A percentile compares a stretch with the other conserved stretches of the same genome.
These are phyloP conservation scores for Dothistroma septosporum DNA, from an alignment of 2,329 filamentous ascomycete genomes.

Conservation along the genomic window DNA sequence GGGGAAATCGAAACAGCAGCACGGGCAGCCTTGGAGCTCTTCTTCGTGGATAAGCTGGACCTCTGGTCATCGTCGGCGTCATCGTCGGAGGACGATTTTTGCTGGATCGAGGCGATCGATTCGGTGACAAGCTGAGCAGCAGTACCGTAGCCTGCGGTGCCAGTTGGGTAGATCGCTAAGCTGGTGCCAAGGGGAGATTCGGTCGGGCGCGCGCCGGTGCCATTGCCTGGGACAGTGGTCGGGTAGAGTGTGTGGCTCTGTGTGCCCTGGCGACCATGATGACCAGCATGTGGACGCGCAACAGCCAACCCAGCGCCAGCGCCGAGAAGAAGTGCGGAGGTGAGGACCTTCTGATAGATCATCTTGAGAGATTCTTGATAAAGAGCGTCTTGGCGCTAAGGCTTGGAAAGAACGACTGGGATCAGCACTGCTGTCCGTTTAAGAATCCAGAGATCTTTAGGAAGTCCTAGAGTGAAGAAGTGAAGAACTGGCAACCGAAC, in stretches of 20 bases:
- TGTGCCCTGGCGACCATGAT: slow-evolving; percentile 4
- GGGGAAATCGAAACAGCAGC: not conserved
- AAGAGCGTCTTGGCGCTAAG: slow-evolving; percentile 11
- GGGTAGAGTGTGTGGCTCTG: slow-evolving; percentile 3
- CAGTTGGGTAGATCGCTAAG: slow-evolving; percentile 6
- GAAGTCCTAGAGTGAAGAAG: slow-evolving; percentile 10
- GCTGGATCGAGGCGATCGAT: not conserved
- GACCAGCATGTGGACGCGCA: slow-evolving; percentile 9
- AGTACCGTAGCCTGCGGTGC: slow-evolving; percentile 2
- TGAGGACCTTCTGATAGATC: slow-evolving; percentile 18
- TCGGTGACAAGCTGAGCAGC: slow-evolving; percentile 6
- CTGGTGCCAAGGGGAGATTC: slow-evolving; percentile 7
- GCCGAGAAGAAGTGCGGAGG: slow-evolving; percentile 15
- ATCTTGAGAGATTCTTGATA: slow-evolving; percentile 9
- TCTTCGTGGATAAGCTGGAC: not conserved
- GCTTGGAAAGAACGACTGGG: slow-evolving; percentile 14
- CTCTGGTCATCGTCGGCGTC: not conserved
- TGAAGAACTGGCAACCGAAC: slow-evolving; percentile 3
- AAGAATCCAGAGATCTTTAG: slow-evolving; percentile 10
- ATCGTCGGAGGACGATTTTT: slow-evolving; percentile 3
- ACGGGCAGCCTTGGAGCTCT: not conserved
- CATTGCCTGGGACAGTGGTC: not conserved
- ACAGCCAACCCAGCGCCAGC: slow-evolving; percentile 18
- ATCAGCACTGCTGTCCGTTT: slow-evolving; percentile 16
- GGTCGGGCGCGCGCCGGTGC: not conserved